phyloP scores from a whole-genome alignment of 352 stramenopile species.

The Phytophthora meadii region DNA sequence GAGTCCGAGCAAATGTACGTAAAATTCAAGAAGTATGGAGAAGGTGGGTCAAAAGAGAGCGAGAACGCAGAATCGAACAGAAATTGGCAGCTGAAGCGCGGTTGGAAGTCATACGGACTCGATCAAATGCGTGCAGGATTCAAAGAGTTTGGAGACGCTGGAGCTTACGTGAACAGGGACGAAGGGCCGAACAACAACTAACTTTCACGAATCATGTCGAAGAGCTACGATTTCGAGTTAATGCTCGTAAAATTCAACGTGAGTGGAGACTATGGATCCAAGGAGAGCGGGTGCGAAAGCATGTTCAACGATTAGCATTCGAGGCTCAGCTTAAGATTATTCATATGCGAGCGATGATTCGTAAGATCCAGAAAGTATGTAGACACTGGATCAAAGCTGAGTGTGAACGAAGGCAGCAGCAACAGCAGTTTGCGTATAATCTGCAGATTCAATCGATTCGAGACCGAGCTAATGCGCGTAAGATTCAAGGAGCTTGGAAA shows the following conservation, averaged over 20 bases:
- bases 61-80: constrained; percentile 10
- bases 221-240: constrained; percentile 3
- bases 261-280: constrained; percentile 17
- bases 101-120: constrained; percentile 8
- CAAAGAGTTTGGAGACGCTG: constrained; percentile 19
- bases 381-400: constrained; percentile 4
- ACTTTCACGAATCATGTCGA: background rate
- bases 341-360: constrained; percentile 4
- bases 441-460: constrained; percentile 5
- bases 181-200: constrained; percentile 7
- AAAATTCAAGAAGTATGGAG: constrained; percentile 29
- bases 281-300: background rate
- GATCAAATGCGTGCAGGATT: constrained; percentile 11
- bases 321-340: constrained; percentile 14
- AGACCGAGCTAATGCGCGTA: constrained; percentile 4
- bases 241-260: constrained; percentile 12
- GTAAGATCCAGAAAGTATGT: constrained; percentile 32
- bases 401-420: constrained; percentile 4
- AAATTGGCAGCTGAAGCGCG: background rate
- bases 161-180: background rate
- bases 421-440: constrained; percentile 13
- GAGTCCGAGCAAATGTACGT: constrained; percentile 10
- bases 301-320: constrained; percentile 5
- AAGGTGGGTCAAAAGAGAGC: constrained; percentile 4
- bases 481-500: constrained; percentile 15